Base-by-base conservation (phyloP, 331 rosid species). In the Pyrus hybrid region DNA sequence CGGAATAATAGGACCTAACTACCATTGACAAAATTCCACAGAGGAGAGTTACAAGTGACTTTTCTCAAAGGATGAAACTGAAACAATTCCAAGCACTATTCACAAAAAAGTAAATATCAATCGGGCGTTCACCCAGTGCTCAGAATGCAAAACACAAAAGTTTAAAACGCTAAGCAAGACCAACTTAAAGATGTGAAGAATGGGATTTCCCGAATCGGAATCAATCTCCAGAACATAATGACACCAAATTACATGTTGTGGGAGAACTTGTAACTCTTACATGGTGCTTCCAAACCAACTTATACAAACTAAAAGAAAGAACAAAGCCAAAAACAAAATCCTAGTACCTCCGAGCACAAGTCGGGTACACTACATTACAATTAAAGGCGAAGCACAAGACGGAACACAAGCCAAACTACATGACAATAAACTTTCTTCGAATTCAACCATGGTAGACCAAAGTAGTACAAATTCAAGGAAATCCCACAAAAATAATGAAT, bases 401-500 rank as follows among this genome's bases (percentile, higher is more conserved):
- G 43, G 28, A 37, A 37, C 43, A 37, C 3, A 37, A 37, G 43
- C 43, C 43, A 37, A 37, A 37, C 43, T 37, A 37, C 43, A 37
- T 37, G 0, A 37, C 43, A 37, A 37, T 9, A 37, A 37, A 2
- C 45, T 41, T 22, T 18, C 77, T 14, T 37, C 58, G 5, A 67
- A 25, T 60, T 41, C 69, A 3, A 72, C 49, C 53, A 21, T 13
- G 17, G 29, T 33, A 29, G 21, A 72, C 18, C 67, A 61, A 73
- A 67, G 32, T 21, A 26, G 73, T 32, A 57, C 8, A 28, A 49
- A 67, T 18, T 51, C 22, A 12, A 67, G 62, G 65, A 30, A 80
- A 71, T 8, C 70, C 75, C 35, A 67, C 79, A 25, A 80, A 75
- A 73, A 70, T 13, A 43, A 60, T 72, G 7, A 69, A 67, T 67